Evolutionary conservation across 2,329 filamentous ascomycete genomes (phyloP).

Genomic region (Fusarium nematophilum): DNA sequence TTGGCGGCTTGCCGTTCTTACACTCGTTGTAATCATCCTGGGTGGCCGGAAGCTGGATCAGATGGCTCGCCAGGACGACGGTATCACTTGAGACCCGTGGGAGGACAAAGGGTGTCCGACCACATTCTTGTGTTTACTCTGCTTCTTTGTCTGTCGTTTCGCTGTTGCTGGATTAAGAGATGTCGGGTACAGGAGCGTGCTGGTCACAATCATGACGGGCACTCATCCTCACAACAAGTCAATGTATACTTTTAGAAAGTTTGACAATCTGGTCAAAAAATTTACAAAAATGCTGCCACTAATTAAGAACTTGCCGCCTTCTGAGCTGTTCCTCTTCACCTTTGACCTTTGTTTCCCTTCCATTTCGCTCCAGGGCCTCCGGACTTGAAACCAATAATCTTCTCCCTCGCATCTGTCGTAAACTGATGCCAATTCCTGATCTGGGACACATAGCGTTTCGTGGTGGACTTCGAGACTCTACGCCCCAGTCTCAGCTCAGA

Average conservation of each 20-base stretch:
- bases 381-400: neutral
- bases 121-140: constrained; percentile 54
- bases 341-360: neutral
- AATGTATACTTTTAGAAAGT: constrained; percentile 41
- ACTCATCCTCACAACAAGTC: constrained; percentile 41
- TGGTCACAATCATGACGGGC: constrained; percentile 46
- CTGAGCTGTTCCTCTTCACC: neutral
- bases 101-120: constrained; percentile 22
- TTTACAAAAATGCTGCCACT: constrained; percentile 43
- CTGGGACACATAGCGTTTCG: neutral
- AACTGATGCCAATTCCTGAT: neutral
- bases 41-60: constrained; percentile 52
- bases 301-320: neutral
- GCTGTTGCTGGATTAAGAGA: constrained; percentile 40
- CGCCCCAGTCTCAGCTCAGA: neutral
- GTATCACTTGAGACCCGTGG: constrained; percentile 44
- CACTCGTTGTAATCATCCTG: constrained; percentile 63
- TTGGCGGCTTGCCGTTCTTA: constrained; percentile 58
- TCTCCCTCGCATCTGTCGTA: neutral
- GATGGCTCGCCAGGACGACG: constrained; percentile 47
- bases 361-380: too few relatives aligned
- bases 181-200: constrained; percentile 46
- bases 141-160: constrained; percentile 50
- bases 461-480: neutral
- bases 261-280: constrained; percentile 40